phyloP scores from a whole-genome alignment of 345 rosid genomes.

The Murraya paniculata region DNA sequence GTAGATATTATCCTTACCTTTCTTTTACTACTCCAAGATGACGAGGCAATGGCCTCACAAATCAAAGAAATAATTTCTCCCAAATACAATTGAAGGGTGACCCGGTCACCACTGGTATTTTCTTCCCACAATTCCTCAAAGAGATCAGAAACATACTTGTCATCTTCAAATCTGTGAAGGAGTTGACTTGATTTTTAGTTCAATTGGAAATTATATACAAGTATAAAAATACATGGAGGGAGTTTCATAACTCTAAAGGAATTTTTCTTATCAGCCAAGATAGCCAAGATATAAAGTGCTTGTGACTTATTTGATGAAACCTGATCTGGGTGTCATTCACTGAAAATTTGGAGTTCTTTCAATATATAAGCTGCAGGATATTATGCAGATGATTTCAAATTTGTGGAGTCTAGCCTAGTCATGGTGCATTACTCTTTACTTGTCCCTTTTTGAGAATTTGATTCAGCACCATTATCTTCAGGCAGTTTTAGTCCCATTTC shows the following conservation, averaged over 20 bases:
- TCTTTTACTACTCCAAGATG: conserved; percentile 92
- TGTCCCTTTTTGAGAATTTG: neutral
- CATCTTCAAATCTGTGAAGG: conserved; percentile 87
- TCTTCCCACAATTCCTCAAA: conserved; percentile 99
- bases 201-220: neutral
- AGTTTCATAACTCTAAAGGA: neutral
- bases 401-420: neutral
- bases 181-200: neutral
- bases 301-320: neutral
- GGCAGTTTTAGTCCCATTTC: neutral
- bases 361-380: neutral
- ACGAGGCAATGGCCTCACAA: conserved; percentile 65
- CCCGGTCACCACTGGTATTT: conserved; percentile 76
- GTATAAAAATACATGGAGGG: neutral
- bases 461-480: neutral
- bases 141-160: conserved; percentile 68
- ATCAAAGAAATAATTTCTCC: conserved; percentile 75
- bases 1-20: conserved; percentile 37
- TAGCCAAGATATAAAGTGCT: neutral
- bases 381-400: neutral
- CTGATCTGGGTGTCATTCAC: neutral
- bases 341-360: neutral
- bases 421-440: neutral
- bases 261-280: neutral
- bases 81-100: conserved; percentile 77